Evolutionary conservation across 176 grass and related monocot species (phyloP), one percentile per base, ranked within the genome.

Genomic region (Oryza meridionalis): DNA sequence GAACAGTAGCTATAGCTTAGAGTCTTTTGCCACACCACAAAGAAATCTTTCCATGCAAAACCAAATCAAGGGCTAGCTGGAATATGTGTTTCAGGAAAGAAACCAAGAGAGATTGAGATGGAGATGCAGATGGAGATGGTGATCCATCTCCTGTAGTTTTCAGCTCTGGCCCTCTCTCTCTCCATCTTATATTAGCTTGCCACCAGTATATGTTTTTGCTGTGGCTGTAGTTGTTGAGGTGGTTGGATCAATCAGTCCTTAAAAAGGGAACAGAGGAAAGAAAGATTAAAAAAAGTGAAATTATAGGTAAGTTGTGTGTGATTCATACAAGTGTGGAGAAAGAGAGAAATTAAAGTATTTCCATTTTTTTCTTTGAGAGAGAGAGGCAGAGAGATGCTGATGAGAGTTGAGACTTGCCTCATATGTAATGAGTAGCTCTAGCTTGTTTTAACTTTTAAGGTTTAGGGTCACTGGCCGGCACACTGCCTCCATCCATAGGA

Each of bases 141-240:
- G 38, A 40, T 40, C 38, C 38, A 40, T 68, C 33, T 69, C n/a
- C 72, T 53, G 51, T 86, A 67, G 77, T 82, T 82, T 50, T 77
- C 45, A 42, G 15, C 17, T 58, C 17, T 58, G 73, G 82, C 29
- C 58, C 58, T 32, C 21, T 76, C 21, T 40, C 21, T 76, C 21
- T 14, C 63, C 62, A 7, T 65, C 10, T 40, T 37, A 37, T 37
- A 37, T 37, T 37, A 55, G 21, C 14, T 27, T 71, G 42, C 12
- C 24, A 29, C 12, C 24, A 29, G 11, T 58, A 76, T 17, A 87
- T 67, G 2, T 46, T 43, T 73, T 88, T 70, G 66, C 44, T 77
- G 32, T 80, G 71, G 73, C 73, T 84, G 79, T 84, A 86, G 86
- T 84, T 84, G 86, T 81, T 94, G 82, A 29, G 70, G 87, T 84